These are phyloP conservation scores for Artomyces pyxidatus DNA, from an alignment of 768 basidiomycete genomes.

Conservation along the genomic window DNA sequence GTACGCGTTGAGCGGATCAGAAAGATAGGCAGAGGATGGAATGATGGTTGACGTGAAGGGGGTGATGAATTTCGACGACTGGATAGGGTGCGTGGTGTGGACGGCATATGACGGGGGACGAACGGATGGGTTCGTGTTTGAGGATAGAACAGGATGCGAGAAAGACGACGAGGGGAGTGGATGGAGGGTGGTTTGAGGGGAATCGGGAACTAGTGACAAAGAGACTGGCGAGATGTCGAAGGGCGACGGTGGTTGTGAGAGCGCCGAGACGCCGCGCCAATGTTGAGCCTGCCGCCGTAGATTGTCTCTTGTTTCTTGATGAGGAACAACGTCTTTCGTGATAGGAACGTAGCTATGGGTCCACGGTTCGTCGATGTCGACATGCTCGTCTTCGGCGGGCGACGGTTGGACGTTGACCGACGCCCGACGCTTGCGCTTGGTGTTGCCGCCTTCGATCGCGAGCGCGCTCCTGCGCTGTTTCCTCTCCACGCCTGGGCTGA, in stretches of 20 bases:
- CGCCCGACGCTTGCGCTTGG: slow-evolving; percentile 2
- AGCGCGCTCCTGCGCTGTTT: slow-evolving; percentile 29
- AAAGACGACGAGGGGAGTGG: slow-evolving; percentile 25
- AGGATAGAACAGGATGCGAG: slow-evolving; percentile 28
- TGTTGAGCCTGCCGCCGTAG: slow-evolving; percentile 51
- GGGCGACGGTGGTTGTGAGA: slow-evolving; percentile 25
- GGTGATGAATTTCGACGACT: slow-evolving; percentile 48
- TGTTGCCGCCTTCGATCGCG: slow-evolving; percentile 24
- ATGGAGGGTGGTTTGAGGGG: slow-evolving; percentile 22
- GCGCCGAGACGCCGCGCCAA: slow-evolving; percentile 65
- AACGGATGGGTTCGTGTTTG: slow-evolving; percentile 33
- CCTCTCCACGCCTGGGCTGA: slow-evolving; percentile 33
- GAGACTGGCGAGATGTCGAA: slow-evolving; percentile 28
- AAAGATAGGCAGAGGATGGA: slow-evolving; percentile 59
- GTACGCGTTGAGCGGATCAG: slow-evolving; percentile 83
- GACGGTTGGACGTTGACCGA: slow-evolving; percentile 15
- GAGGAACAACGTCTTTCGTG: slow-evolving; percentile 36
- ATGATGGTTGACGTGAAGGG: slow-evolving; percentile 58
- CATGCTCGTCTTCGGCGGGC: slow-evolving; percentile 35
- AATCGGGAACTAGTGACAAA: slow-evolving; percentile 20
- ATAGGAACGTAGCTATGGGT: slow-evolving; percentile 39
- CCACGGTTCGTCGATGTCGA: slow-evolving; percentile 43
- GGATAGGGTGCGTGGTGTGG: slow-evolving; percentile 53
- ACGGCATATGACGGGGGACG: slow-evolving; percentile 54
- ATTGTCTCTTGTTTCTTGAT: slow-evolving; percentile 36